Evolutionary conservation across 2,329 filamentous ascomycete species (phyloP).

Genomic region (Cercospora nicotianae): DNA sequence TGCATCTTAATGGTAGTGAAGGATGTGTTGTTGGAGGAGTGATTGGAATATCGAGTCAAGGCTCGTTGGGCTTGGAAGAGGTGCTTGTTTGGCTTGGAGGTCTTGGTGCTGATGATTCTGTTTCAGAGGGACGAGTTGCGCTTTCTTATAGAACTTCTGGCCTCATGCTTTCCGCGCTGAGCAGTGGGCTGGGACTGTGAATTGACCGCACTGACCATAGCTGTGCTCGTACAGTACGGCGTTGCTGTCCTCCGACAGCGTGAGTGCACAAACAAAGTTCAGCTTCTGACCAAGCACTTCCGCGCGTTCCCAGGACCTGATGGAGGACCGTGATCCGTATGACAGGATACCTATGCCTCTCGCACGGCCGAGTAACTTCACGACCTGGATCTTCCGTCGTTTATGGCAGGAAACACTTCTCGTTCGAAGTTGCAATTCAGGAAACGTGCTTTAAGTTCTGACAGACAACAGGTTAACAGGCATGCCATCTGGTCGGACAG

Average conservation of each 20-base stretch:
- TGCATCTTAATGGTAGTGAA: conserved; percentile 12
- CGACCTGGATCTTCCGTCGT: background rate
- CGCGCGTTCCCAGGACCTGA: background rate
- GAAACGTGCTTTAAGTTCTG: background rate
- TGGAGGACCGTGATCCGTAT: background rate
- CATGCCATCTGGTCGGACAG: background rate
- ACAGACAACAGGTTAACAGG: background rate
- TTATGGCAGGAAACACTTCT: background rate
- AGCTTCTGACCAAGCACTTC: background rate
- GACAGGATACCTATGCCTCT: background rate
- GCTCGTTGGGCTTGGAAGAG: background rate
- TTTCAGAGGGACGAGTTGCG: background rate
- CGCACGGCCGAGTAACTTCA: background rate
- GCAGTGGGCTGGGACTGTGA: background rate
- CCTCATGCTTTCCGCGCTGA: background rate
- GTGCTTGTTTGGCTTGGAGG: background rate
- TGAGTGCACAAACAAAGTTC: background rate
- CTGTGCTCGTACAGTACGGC: background rate
- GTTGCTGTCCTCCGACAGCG: background rate
- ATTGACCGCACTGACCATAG: background rate
- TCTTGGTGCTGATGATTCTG: conserved; percentile 5
- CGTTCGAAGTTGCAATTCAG: background rate
- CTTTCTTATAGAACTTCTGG: background rate
- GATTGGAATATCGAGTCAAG: background rate
- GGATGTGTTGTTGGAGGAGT: background rate